Evolutionary conservation across 805 yeast genomes (phyloP), one percentile per base, ranked within the genome.

Genomic region (Yamadazyma endophytica): DNA sequence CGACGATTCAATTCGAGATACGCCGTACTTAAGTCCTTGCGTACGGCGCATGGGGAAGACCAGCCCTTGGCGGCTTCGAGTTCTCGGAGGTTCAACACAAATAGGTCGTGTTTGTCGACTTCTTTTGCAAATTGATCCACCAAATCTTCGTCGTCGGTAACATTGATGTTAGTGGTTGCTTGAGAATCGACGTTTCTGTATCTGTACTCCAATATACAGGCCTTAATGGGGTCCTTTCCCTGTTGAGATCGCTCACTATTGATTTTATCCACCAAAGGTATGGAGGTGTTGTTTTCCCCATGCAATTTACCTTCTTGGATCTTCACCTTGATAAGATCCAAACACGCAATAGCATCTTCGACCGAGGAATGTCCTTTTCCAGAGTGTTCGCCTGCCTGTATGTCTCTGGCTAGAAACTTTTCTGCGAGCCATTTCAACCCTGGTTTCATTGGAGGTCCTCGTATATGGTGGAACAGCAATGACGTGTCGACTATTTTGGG

Each of bases 371-470:
- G 97, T 12, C 72, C 72, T 2, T 43, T 43, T 1, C 95, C 95
- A 3, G 53, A 42, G 3, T 37, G 43, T 16, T 67, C 68, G n/a
- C 82, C 79, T 16, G 58, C 58, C 54, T 92, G 97, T 31, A 90
- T 90, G 0, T 54, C 59, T 29, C 71, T 58, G 13, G 65, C 56
- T 22, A 89, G 58, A 49, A 68, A 74, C 35, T 67, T 71, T 8
- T 66, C 57, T 2, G 88, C 68, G n/a, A 92, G 63, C 64, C 79
- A 79, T 50, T 73, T 79, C 37, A 90, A 65, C 0, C 95, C 73
- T 2, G 96, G 90, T 49, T 79, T 83, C 39, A 70, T 70, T 0
- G 95, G 95, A 0, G 81, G 81, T 0, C 97, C 97, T 20, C 83
- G 68, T n/a, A 75, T 72, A 51, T 88, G 96, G 32, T 87, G 87